These are phyloP conservation scores for Pestalotiopsis sp. DNA, from an alignment of 2,329 filamentous ascomycete genomes.

Conservation along the genomic window DNA sequence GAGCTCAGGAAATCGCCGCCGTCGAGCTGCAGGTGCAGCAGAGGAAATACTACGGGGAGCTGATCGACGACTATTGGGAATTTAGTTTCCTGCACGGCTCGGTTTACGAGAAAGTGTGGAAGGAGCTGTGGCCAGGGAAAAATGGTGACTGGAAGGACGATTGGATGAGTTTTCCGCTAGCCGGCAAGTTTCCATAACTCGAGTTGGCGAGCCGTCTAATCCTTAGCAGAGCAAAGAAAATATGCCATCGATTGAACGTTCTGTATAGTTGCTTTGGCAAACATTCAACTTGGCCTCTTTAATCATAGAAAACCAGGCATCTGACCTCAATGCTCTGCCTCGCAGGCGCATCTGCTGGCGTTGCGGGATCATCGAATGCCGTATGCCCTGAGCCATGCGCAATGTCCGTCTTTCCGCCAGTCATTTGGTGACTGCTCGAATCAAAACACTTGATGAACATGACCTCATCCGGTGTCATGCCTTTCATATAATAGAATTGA, in stretches of 20 bases:
- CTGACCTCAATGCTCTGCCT: conserved; percentile 63
- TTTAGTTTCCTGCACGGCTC: not conserved
- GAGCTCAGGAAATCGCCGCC: not conserved
- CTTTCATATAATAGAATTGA: conserved; percentile 53
- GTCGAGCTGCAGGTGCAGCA: not conserved
- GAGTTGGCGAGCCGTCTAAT: too few relatives aligned
- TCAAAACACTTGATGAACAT: conserved; percentile 64
- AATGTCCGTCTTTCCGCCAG: conserved; percentile 45
- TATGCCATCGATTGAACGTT: too few relatives aligned
- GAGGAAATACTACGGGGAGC: not conserved
- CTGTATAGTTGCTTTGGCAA: too few relatives aligned
- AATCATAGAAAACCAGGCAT: conserved; percentile 49
- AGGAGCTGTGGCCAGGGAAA: not conserved
- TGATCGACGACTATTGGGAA: not conserved
- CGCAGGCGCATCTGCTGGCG: conserved; percentile 39
- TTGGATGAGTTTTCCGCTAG: not conserved
- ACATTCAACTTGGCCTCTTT: too few relatives aligned
- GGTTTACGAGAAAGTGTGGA: not conserved
- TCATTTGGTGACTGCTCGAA: conserved; percentile 27
- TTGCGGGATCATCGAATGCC: conserved; percentile 50
- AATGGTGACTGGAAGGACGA: not conserved
- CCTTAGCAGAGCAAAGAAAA: too few relatives aligned
- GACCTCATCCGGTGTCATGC: conserved; percentile 53
- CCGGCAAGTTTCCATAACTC: too few relatives aligned
- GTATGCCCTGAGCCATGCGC: conserved; percentile 54